These are phyloP conservation scores for Talaromyces adpressus DNA, from an alignment of 495 filamentous ascomycete genomes.

Conservation along the genomic window DNA sequence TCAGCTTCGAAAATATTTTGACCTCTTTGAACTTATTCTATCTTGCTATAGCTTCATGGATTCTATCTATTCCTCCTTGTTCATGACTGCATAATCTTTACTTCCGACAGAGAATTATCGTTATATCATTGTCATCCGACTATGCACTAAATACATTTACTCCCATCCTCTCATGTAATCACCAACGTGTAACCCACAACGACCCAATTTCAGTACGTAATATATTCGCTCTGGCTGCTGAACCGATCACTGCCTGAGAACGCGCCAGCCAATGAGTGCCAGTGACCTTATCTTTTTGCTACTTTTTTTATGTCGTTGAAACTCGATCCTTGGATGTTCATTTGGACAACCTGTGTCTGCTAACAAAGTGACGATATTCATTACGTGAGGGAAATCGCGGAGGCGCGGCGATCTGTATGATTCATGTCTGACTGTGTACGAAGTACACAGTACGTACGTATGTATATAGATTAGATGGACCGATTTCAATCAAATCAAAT, in stretches of 20 bases:
- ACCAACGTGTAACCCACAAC: neutral
- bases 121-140: too few relatives aligned
- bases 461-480: neutral
- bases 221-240: neutral
- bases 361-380: neutral
- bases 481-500: neutral
- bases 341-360: neutral
- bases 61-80: too few relatives aligned
- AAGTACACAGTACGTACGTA: neutral
- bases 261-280: neutral
- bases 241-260: neutral
- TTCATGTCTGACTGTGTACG: neutral
- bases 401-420: neutral
- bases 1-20: neutral
- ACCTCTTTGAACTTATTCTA: neutral
- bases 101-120: too few relatives aligned
- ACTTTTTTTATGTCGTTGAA: neutral
- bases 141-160: neutral
- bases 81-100: too few relatives aligned
- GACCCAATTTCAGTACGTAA: neutral
- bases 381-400: slow-evolving; percentile 2
- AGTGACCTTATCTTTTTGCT: neutral
- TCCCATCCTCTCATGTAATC: too few relatives aligned
- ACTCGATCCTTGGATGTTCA: neutral
- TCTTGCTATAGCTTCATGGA: neutral